A percentile compares a stretch with the other conserved stretches of the same genome.
phyloP scores from a whole-genome alignment of 768 basidiomycete species.

The Suillus plorans region DNA sequence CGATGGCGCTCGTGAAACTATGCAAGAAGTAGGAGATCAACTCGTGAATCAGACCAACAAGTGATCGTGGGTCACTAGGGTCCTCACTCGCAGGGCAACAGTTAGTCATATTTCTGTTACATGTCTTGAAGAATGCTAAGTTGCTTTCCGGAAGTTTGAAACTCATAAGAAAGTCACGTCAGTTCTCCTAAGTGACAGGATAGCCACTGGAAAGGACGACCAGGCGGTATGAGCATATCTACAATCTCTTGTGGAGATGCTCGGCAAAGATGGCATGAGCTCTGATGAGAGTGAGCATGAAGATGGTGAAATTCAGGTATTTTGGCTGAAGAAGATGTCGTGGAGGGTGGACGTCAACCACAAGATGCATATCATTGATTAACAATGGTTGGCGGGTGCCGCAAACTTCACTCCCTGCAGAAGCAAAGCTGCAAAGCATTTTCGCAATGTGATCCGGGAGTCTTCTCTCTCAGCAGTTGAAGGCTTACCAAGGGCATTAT shows the following conservation, averaged over 20 bases:
- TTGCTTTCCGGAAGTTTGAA: background rate
- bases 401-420: background rate
- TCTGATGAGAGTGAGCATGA: conserved; percentile 6
- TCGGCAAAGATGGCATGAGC: conserved; percentile 6
- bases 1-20: background rate
- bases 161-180: background rate
- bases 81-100: background rate
- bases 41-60: background rate
- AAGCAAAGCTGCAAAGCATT: background rate
- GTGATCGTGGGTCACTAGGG: background rate
- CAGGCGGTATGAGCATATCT: background rate
- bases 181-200: background rate
- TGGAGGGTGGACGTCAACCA: background rate
- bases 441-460: background rate
- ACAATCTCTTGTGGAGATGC: background rate
- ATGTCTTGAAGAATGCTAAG: background rate
- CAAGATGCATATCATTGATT: background rate
- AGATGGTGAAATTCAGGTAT: background rate
- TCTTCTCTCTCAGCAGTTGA: background rate
- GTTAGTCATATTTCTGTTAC: background rate
- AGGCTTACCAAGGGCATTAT: background rate
- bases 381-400: background rate
- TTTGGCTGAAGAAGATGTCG: background rate
- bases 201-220: background rate
- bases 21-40: background rate